Percentiles rank a stretch among this genome's conserved stretches.
phyloP scores from a whole-genome alignment of 192 early-diverging fungal genomes.

The Paraglomus brasilianum region DNA sequence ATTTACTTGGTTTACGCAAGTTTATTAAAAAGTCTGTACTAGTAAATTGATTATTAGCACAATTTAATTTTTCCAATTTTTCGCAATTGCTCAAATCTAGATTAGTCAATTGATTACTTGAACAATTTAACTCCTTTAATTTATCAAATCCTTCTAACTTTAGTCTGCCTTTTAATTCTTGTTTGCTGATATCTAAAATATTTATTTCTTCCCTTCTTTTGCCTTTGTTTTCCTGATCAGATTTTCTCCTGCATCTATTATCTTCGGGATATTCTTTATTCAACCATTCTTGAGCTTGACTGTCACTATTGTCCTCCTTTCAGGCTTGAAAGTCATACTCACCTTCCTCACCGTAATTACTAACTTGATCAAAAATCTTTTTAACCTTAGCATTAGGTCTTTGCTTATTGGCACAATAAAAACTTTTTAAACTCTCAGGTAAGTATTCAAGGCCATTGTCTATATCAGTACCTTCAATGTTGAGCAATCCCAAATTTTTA shows the following conservation, averaged over 20 bases:
- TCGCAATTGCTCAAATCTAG: slow-evolving; percentile 13
- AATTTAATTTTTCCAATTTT: slow-evolving; percentile 12
- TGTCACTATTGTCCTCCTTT: neutral
- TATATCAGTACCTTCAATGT: neutral
- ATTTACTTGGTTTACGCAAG: neutral
- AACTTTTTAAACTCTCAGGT: neutral
- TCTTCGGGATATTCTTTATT: slow-evolving; percentile 19
- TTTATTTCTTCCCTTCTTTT: slow-evolving; percentile 18
- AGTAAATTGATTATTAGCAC: slow-evolving; percentile 6
- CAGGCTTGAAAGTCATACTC: neutral
- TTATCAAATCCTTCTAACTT: slow-evolving; percentile 1
- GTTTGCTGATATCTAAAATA: neutral
- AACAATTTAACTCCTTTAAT: neutral
- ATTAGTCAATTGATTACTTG: slow-evolving; percentile 10
- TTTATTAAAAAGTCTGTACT: slow-evolving; percentile 5
- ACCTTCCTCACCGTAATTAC: neutral
- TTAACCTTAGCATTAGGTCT: slow-evolving; percentile 7
- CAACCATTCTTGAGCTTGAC: slow-evolving; percentile 10
- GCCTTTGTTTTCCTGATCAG: slow-evolving; percentile 19
- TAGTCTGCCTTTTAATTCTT: neutral
- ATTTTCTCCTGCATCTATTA: neutral
- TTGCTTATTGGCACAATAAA: neutral
- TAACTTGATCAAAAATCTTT: neutral
- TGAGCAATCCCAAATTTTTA: neutral
- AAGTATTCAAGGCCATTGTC: neutral